Percentiles rank a stretch among this genome's conserved stretches.
Evolutionary conservation across 306 rosid species (phyloP).

Genomic region (Cercis canadensis): DNA sequence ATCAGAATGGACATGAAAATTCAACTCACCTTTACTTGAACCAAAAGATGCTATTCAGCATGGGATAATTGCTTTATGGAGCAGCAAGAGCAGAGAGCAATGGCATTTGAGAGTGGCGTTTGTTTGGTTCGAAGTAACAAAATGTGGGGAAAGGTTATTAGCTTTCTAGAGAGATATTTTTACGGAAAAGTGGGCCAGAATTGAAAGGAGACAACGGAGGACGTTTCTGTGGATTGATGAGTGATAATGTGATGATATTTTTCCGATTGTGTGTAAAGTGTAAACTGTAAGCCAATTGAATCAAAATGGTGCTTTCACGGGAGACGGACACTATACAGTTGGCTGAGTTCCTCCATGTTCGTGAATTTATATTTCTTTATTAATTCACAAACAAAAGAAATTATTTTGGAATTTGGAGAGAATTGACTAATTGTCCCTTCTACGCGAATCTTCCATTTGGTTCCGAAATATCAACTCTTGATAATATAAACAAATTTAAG

Average conservation of each 20-base stretch:
- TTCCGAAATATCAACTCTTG: too few relatives aligned
- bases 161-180: conserved; percentile 34
- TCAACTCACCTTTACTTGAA: conserved; percentile 46
- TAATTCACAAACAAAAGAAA: background rate
- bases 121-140: conserved; percentile 33
- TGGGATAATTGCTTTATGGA: conserved; percentile 16
- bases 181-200: conserved; percentile 1
- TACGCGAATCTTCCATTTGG: too few relatives aligned
- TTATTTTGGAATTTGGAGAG: too few relatives aligned
- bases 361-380: too few relatives aligned
- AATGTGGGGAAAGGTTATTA: conserved; percentile 8
- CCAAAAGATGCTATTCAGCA: conserved; percentile 23
- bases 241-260: background rate
- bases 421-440: too few relatives aligned
- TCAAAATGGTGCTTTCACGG: background rate
- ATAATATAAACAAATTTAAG: too few relatives aligned
- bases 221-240: conserved; percentile 18
- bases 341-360: background rate
- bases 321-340: background rate
- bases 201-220: conserved; percentile 15
- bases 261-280: background rate
- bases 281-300: background rate
- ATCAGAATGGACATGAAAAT: background rate
- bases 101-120: background rate
- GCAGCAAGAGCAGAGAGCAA: conserved; percentile 9